Conservation (phyloP, 306 rosid genomes). For the Lathyrus aphaca region DNA sequence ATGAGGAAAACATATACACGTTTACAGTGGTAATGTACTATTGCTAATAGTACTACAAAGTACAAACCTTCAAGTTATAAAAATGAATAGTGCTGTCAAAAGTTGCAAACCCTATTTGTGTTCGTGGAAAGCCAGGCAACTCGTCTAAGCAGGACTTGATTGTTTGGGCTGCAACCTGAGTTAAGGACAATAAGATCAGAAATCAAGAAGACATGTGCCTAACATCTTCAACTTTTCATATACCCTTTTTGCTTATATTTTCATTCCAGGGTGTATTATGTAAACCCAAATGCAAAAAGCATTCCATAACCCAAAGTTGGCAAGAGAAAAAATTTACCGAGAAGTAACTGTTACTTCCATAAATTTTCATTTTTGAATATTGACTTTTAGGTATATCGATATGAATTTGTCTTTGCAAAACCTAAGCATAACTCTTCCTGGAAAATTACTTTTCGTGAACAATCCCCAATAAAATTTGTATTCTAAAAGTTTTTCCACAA, state of each 20-base stretch:
- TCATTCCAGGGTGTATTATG: neutral
- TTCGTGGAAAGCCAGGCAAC: slow-evolving; percentile 93
- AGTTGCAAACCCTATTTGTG: slow-evolving; percentile 98
- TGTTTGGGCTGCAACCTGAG: slow-evolving; percentile 91
- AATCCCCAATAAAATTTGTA: slow-evolving; percentile 28
- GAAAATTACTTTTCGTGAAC: slow-evolving; percentile 16
- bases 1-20: slow-evolving; percentile 7
- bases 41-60: slow-evolving; percentile 38
- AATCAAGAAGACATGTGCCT: slow-evolving; percentile 21
- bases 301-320: slow-evolving; percentile 28
- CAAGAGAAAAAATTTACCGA: neutral
- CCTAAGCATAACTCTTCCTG: slow-evolving; percentile 14
- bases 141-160: slow-evolving; percentile 92
- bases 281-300: slow-evolving; percentile 35
- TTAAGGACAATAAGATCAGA: slow-evolving; percentile 29
- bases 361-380: slow-evolving; percentile 19
- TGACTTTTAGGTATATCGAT: slow-evolving; percentile 13
- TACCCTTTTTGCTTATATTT: too few relatives aligned
- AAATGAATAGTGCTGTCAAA: slow-evolving; percentile 97
- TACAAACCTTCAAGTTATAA: slow-evolving; percentile 88
- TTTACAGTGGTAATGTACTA: slow-evolving; percentile 25
- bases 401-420: slow-evolving; percentile 9
- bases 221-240: neutral
- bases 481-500: slow-evolving; percentile 17
- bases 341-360: slow-evolving; percentile 21